These are phyloP conservation scores for Ensete ventricosum DNA, from an alignment of 176 grass and related monocot species.

Conservation along the genomic window DNA sequence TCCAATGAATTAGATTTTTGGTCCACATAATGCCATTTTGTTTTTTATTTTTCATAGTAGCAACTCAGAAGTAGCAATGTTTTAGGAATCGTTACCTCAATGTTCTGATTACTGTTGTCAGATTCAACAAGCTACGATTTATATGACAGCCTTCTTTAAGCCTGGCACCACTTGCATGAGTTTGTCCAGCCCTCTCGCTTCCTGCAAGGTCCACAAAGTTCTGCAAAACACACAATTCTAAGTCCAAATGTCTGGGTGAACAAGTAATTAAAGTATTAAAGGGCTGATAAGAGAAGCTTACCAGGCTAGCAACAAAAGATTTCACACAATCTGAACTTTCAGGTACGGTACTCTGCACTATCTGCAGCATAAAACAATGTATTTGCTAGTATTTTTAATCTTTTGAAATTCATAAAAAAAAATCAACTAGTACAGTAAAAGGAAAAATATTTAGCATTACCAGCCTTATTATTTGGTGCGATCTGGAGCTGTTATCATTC, in stretches of 20 bases:
- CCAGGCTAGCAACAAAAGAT: conserved; percentile 90
- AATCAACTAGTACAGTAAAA: conserved; percentile 2
- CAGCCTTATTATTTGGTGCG: conserved; percentile 99
- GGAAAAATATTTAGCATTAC: conserved; percentile 22
- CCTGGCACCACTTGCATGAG: conserved; percentile 77
- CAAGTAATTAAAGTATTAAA: not conserved
- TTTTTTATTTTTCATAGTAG: not conserved
- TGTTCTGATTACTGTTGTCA: conserved; percentile 95
- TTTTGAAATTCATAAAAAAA: not conserved
- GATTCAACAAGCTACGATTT: conserved; percentile 82
- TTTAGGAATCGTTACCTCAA: conserved; percentile 44
- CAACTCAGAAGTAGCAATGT: not conserved
- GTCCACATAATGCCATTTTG: not conserved
- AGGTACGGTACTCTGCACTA: conserved; percentile 60
- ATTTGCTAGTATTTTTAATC: conserved; percentile 22
- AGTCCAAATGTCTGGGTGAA: conserved; percentile 6
- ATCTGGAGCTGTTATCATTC: conserved; percentile 91
- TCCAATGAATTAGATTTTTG: not conserved
- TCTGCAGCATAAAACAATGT: conserved; percentile 48
- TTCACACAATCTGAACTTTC: conserved; percentile 85
- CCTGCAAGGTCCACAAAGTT: conserved; percentile 99
- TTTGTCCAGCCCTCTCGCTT: conserved; percentile 89
- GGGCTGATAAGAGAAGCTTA: conserved; percentile 20
- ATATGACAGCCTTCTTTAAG: conserved; percentile 95
- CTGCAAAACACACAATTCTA: conserved; percentile 33